Conservation (phyloP, 2,329 filamentous ascomycete genomes). For the Fusarium bactridioides region DNA sequence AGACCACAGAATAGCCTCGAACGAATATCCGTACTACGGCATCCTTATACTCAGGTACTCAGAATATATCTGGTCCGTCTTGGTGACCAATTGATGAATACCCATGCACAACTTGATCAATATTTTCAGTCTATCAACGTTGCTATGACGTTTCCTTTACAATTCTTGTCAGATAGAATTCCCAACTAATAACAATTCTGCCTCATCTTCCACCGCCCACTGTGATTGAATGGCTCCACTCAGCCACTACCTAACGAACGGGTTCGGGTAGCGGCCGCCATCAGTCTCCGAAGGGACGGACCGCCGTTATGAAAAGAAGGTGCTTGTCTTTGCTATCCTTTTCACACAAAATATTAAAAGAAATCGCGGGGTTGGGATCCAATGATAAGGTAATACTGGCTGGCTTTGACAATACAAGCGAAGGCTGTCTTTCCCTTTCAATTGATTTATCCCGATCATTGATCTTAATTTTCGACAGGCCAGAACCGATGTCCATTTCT, state of each 20-base stretch:
- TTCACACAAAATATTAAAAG: not conserved
- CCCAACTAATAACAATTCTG: not conserved
- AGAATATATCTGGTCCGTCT: not conserved
- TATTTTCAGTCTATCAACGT: not conserved
- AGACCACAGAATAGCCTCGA: slow-evolving; percentile 26
- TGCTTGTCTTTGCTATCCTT: not conserved
- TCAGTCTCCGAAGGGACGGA: slow-evolving; percentile 9
- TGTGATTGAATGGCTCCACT: slow-evolving; percentile 8
- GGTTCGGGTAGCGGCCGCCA: slow-evolving; percentile 16
- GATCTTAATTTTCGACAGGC: not conserved
- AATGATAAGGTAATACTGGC: not conserved
- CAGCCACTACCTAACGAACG: not conserved
- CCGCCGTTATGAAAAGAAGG: slow-evolving; percentile 13
- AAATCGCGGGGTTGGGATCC: slow-evolving; percentile 22
- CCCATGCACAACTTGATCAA: not conserved
- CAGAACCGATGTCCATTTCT: not conserved
- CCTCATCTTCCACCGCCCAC: not conserved
- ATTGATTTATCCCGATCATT: not conserved
- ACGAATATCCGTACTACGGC: slow-evolving; percentile 14
- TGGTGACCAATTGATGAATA: not conserved
- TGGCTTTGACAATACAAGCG: not conserved
- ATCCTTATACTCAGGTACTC: slow-evolving; percentile 11
- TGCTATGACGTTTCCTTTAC: not conserved
- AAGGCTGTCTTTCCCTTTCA: not conserved
- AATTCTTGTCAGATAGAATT: not conserved